Conservation (phyloP, 2,329 filamentous ascomycete species). For the Setomelanomma holmii region DNA sequence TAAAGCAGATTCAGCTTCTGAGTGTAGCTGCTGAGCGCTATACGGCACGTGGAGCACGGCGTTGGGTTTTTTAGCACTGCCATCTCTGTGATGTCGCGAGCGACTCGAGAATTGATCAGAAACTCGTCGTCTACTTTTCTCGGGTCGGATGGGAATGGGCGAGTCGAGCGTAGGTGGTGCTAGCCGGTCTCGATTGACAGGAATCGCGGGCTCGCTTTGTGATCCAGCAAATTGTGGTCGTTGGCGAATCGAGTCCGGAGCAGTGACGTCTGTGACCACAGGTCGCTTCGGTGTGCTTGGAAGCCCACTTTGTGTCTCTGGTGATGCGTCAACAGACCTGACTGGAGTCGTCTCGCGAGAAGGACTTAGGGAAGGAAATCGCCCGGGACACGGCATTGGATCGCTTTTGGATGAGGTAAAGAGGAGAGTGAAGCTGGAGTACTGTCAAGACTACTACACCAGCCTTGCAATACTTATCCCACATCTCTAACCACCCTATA, state of each 20-base stretch:
- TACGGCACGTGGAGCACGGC: not conserved
- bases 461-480: not conserved
- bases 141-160: not conserved
- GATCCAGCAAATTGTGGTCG: constrained; percentile 2
- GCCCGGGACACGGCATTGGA: constrained; percentile 5
- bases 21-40: not conserved
- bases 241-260: not conserved
- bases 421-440: not conserved
- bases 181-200: not conserved
- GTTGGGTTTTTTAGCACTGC: not conserved
- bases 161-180: not conserved
- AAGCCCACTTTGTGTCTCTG: not conserved
- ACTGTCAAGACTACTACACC: not conserved
- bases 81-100: not conserved
- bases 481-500: not conserved
- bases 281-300: not conserved
- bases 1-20: not conserved
- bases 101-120: not conserved
- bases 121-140: not conserved
- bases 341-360: constrained; percentile 1
- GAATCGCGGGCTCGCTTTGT: constrained; percentile 5
- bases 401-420: not conserved
- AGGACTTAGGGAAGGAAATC: constrained; percentile 7
- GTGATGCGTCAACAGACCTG: not conserved
- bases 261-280: not conserved